Evolutionary conservation across 768 basidiomycete species (phyloP).

Genomic region (Pisolithus microcarpus): DNA sequence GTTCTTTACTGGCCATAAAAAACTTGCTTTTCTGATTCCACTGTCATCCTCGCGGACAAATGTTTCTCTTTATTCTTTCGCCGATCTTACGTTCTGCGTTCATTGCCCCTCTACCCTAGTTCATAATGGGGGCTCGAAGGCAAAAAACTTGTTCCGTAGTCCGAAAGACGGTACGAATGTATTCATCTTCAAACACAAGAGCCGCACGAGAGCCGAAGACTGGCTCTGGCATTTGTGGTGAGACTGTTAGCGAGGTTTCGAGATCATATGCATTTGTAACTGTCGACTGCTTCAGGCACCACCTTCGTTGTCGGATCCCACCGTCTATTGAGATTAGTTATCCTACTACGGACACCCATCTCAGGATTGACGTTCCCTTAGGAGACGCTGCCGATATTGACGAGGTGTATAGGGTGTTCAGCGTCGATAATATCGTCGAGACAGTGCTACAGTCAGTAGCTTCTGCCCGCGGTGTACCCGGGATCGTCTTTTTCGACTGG

Average conservation of each 20-base stretch:
- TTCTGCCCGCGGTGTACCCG: conserved; percentile 25
- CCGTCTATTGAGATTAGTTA: conserved; percentile 59
- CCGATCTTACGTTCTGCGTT: conserved; percentile 78
- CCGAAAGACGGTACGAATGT: conserved; percentile 68
- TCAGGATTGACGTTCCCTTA: conserved; percentile 64
- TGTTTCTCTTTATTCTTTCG: conserved; percentile 81
- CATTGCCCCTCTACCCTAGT: conserved; percentile 53
- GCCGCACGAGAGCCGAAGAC: conserved; percentile 70
- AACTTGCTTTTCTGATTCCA: conserved; percentile 74
- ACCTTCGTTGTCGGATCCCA: conserved; percentile 69
- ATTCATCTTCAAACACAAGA: conserved; percentile 80
- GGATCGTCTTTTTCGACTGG: conserved; percentile 41
- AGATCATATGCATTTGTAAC: background rate
- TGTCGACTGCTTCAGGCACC: conserved; percentile 40
- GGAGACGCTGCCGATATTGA: conserved; percentile 32
- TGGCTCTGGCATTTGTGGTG: conserved; percentile 91
- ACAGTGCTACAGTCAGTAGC: conserved; percentile 53
- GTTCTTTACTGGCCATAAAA: conserved; percentile 62
- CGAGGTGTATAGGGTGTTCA: conserved; percentile 45
- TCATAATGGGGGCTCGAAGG: conserved; percentile 30
- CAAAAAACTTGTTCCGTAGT: conserved; percentile 43
- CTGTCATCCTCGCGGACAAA: conserved; percentile 53
- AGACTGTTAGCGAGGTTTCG: conserved; percentile 2
- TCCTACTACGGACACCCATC: conserved; percentile 57
- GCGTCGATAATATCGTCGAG: conserved; percentile 52